Base-by-base conservation (phyloP, 257 asterid genomes). In the Parsonsia alboflavescens region DNA sequence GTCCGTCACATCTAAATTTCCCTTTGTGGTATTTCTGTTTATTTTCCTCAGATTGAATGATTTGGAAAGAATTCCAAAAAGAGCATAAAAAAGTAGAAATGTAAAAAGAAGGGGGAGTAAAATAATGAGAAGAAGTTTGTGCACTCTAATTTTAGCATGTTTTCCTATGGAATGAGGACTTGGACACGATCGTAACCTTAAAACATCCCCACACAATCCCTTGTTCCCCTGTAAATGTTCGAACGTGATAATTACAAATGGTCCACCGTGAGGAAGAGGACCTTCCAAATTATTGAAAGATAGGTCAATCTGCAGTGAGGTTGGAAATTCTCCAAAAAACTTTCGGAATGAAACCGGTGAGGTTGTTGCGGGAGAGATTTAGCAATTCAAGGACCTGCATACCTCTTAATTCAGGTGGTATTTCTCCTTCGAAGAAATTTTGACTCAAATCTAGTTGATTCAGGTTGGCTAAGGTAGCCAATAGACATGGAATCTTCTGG, bases 301-400 rank as follows among this genome's bases (percentile, higher is more conserved):
- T 30, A 85, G 21, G 42, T 85, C 72, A 21, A 85, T 66, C 9
- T 64, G 66, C 15, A 36, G 21, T 63, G 76, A 74, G 45, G 75
- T 68, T 15, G 68, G 5, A 22, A 78, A 50, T 28, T 73, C 59
- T 16, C 52, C 68, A 64, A 80, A 72, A n/a, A 36, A 73, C 61
- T 19, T 75, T 65, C 0, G 87, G 87, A 15, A 84, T 74, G 10
- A 71, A 30, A 26, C 87, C 89, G 12, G 79, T 73, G 26, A 85
- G 33, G 41, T 76, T 59, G 70, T 85, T 85, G 8, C 68, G 85
- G 33, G 87, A 85, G n/a, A 85, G 80, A 16, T 78, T 71, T 76
- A 78, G 5, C 39, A 78, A 44, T 16, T 44, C 68, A 50, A 80
- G 68, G 26, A 75, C 61, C n/a, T 75, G 66, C 0, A 33, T 33